Evolutionary conservation across 2,329 filamentous ascomycete genomes (phyloP), one percentile per base, ranked within the genome.

Genomic region (Canariomyces notabilis): DNA sequence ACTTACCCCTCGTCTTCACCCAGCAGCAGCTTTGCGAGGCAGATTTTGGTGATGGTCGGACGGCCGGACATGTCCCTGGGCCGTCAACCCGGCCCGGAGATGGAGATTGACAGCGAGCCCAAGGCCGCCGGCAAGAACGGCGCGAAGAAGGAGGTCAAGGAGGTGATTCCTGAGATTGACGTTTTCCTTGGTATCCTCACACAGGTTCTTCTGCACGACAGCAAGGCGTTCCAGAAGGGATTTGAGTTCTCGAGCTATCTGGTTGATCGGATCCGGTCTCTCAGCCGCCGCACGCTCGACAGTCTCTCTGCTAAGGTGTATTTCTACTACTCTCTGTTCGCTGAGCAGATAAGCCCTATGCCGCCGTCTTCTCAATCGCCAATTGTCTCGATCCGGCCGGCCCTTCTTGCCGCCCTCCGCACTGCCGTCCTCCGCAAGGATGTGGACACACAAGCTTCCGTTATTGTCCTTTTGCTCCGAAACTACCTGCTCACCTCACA

Each of bases 401-500:
- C 83, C 53, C 79, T 98, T 41, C 81, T 98, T 45, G 83, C 87
- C 44, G 91, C 90, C 15, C 82, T 98, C 49, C 82, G 93, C 61
- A 97, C 91, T 37, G 88, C 93, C n/a, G 93, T 97, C 21, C 76
- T 98, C 54, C 85, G 93, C 59, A 97, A 97, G 73, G 93, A 98
- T 67, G 82, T 89, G 55, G 93, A 98, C 61, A 96, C 88, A n/a
- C 91, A 97, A 71, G 89, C 93, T 21, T 89, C 91, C 1, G 89
- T 97, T 57, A 97, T 95, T 57, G 94, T 95, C 12, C 77, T 98
- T 47, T 77, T 98, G 42, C 83, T 98, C 58, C 88, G 93, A 59
- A 98, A 93, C 71, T 98, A 98, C 67, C 82, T 98, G 55, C 83
- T 87, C 39, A 97, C 91, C 36, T 95, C 93, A 56, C 91, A 97